Conservation (phyloP, 257 asterid species). For the Mitragyna speciosa region DNA sequence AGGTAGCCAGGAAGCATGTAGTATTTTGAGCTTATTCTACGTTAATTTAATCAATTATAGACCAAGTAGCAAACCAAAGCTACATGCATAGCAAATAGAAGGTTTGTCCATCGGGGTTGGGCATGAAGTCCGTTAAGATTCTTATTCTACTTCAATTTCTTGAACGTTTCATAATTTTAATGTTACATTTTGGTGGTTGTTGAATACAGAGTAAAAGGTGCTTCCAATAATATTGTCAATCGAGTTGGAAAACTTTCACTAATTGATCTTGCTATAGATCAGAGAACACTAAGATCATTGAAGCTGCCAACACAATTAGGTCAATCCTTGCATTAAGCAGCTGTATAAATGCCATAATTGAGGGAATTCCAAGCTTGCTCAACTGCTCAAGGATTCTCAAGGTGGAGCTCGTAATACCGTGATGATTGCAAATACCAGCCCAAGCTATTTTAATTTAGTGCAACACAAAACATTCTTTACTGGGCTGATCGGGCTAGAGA, state of each 20-base stretch:
- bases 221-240: constrained; percentile 36
- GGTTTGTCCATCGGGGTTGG: too few relatives aligned
- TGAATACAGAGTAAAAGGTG: constrained; percentile 48
- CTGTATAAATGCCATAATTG: constrained; percentile 69
- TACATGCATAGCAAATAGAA: too few relatives aligned
- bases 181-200: constrained; percentile 38
- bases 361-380: constrained; percentile 74
- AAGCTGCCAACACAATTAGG: constrained; percentile 64
- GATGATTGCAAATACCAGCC: constrained; percentile 69
- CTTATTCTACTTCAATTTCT: not conserved
- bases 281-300: constrained; percentile 64
- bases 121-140: not conserved
- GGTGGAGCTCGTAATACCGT: constrained; percentile 68
- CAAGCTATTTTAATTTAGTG: constrained; percentile 55
- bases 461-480: constrained; percentile 66
- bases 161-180: not conserved
- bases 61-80: too few relatives aligned
- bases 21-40: too few relatives aligned
- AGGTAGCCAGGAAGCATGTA: too few relatives aligned
- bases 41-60: too few relatives aligned
- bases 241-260: constrained; percentile 66
- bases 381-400: constrained; percentile 61
- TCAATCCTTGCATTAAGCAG: constrained; percentile 70
- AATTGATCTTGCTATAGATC: constrained; percentile 69
- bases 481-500: constrained; percentile 81